Evolutionary conservation across 495 filamentous ascomycete species (phyloP).

Genomic region (Cenococcum geophilum): DNA sequence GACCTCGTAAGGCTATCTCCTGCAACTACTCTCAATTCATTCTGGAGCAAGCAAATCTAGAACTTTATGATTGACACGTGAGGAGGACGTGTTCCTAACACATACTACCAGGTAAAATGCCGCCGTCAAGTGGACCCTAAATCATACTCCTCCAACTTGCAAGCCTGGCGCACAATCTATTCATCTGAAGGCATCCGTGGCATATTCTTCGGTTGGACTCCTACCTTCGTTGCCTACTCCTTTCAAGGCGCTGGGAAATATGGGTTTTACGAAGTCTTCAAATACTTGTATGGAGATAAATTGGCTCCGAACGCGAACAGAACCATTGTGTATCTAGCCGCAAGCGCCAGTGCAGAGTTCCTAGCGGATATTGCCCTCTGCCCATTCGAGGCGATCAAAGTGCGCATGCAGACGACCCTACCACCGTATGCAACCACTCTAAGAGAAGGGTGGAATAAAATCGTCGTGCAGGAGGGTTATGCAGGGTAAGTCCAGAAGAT

Average conservation of each 20-base stretch:
- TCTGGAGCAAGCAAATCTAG: not conserved
- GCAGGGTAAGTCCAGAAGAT: conserved; percentile 35
- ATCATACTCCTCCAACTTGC: conserved; percentile 62
- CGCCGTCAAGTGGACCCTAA: conserved; percentile 67
- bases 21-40: too few species aligned
- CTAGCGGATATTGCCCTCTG: conserved; percentile 63
- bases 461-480: conserved; percentile 54
- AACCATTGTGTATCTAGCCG: conserved; percentile 59
- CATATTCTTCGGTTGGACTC: conserved; percentile 67
- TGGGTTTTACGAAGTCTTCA: conserved; percentile 71
- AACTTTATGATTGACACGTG: not conserved
- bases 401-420: conserved; percentile 65
- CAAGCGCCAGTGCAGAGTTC: conserved; percentile 61
- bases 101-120: conserved; percentile 46
- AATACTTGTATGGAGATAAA: conserved; percentile 61
- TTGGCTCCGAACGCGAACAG: conserved; percentile 57
- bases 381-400: conserved; percentile 65
- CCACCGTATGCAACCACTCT: conserved; percentile 58
- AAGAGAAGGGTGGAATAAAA: conserved; percentile 57
- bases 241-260: conserved; percentile 75
- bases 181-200: conserved; percentile 59
- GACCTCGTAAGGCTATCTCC: conserved; percentile 46
- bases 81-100: not conserved
- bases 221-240: conserved; percentile 64
- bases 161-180: conserved; percentile 61